Base-by-base conservation (phyloP, 2,329 filamentous ascomycete species). In the Myotisia sp. region DNA sequence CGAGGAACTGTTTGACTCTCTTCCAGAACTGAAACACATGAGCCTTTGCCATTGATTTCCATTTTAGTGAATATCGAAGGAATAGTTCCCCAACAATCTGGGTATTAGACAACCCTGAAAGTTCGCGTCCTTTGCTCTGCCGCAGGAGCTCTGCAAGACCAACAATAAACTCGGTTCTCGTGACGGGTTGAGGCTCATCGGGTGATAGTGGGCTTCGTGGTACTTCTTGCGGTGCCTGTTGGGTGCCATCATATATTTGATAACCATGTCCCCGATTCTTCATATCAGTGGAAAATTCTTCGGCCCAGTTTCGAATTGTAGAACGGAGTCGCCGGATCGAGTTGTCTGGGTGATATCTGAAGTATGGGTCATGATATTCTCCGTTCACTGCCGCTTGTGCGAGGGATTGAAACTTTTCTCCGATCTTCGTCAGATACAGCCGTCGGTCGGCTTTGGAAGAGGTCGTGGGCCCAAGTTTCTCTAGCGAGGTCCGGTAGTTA, bases 61-160 rank as follows among this genome's bases (percentile, higher is more conserved):
- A 62, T 19, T 47, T 46, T 3, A 40, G 42, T 3, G 52, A 55
- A 38, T 60, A 54, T 32, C 58, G 55, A 44, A 53, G 52, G 30
- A 62, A 63, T 2, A 64, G 41, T 29, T 61, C 56, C 3, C 52
- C 52, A 10, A 64, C 41, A 1, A 62, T 40, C 1, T 54, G 44
- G 2, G 59, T 54, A 36, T 60, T 63, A 45, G 54, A 57, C 14
- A 50, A 56, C 6, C 59, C 58, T 3, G 51, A 36, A 2, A 63
- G 44, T 34, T 62, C 56, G 12, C 39, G 39, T 26, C 47, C 42
- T 36, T 37, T 39, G 28, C 37, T 38, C 24, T 42, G 39, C 17
- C 40, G 37, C 8, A 42, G 26, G 2, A 45, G 35, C 26, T 39
- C 35, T 7, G 34, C 17, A 32, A 42, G 31, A 10, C 34, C 38